These are phyloP conservation scores for Diaporthe citrichinensis DNA, from an alignment of 2,329 filamentous ascomycete species.

Conservation along the genomic window DNA sequence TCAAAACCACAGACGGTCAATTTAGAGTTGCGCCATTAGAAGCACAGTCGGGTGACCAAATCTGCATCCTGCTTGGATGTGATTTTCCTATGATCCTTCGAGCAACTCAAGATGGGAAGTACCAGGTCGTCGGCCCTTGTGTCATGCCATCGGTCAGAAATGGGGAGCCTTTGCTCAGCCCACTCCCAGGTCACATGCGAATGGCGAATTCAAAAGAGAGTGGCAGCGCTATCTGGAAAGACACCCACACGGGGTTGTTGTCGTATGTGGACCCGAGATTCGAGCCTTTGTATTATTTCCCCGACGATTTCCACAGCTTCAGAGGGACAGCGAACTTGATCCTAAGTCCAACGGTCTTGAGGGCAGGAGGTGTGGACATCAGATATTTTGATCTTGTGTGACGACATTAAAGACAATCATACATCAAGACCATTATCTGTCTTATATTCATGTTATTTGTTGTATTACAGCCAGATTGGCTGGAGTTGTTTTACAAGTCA, in stretches of 20 bases:
- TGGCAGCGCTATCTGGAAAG: not conserved
- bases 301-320: too few species aligned
- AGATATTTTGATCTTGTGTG: not conserved
- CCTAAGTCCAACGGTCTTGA: not conserved
- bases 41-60: not conserved
- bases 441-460: not conserved
- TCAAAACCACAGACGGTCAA: not conserved
- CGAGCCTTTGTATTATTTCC: not conserved
- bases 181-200: not conserved
- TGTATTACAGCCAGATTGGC: not conserved
- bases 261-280: not conserved
- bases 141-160: not conserved
- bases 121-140: not conserved
- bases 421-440: not conserved
- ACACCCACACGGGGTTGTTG: not conserved
- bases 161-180: not conserved
- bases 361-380: not conserved
- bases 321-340: not conserved
- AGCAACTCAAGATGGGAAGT: not conserved
- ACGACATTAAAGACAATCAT: not conserved
- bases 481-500: too few species aligned
- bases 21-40: not conserved
- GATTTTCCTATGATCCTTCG: not conserved
- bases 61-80: not conserved
- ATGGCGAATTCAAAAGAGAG: not conserved